Conservation (phyloP, 495 filamentous ascomycete genomes). For the Venustampulla echinocandica region DNA sequence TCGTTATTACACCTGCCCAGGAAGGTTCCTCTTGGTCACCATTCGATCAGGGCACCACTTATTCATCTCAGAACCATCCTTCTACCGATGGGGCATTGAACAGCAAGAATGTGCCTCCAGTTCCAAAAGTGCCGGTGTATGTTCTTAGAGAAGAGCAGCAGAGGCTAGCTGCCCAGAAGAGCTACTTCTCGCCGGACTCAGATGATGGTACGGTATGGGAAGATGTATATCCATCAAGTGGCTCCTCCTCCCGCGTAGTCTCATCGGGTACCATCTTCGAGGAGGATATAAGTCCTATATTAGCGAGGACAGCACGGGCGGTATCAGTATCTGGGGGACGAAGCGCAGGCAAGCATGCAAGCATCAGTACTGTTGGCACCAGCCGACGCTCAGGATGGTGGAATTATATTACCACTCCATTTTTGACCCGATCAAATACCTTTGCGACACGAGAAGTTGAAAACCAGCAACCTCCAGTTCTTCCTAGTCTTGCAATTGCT, state of each 20-base stretch:
- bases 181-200: conserved; percentile 23
- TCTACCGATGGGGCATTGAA: conserved; percentile 63
- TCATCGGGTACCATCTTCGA: conserved; percentile 46
- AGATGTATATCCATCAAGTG: conserved; percentile 17
- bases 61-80: not conserved
- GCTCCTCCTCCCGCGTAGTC: conserved; percentile 17
- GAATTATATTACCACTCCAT: conserved; percentile 75
- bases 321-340: conserved; percentile 19
- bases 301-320: conserved; percentile 19
- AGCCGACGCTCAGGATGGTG: conserved; percentile 68
- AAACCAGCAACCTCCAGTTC: conserved; percentile 23
- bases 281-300: conserved; percentile 39
- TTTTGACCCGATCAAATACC: conserved; percentile 42
- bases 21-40: conserved; percentile 57
- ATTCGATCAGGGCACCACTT: conserved; percentile 30
- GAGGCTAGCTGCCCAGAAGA: conserved; percentile 18
- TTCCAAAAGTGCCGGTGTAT: conserved; percentile 16
- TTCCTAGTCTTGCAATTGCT: conserved; percentile 27
- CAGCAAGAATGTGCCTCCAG: conserved; percentile 32
- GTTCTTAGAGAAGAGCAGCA: conserved; percentile 18
- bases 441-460: conserved; percentile 25
- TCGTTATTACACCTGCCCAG: conserved; percentile 58
- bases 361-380: conserved; percentile 34
- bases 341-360: conserved; percentile 8
- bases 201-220: conserved; percentile 18